Percentiles rank a stretch among this genome's conserved stretches.
phyloP scores from a whole-genome alignment of 495 filamentous ascomycete genomes.

The Talaromyces liani region DNA sequence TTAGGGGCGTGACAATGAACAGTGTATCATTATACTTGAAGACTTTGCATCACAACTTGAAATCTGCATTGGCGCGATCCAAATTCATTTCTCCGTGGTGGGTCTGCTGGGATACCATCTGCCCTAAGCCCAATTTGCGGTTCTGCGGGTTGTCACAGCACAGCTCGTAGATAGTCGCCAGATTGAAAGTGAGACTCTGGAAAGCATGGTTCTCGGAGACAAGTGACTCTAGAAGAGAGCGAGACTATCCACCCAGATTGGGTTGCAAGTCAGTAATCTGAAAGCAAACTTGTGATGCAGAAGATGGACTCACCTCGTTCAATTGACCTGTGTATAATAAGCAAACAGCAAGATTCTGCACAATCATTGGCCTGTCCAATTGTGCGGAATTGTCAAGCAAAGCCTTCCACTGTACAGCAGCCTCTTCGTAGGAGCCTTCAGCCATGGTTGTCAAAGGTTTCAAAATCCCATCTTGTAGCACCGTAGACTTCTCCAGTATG shows the following conservation, averaged over 20 bases:
- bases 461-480: conserved; percentile 34
- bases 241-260: conserved; percentile 35
- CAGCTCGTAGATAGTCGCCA: conserved; percentile 86
- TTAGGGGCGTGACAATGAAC: neutral
- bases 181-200: conserved; percentile 75
- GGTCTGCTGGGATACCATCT: conserved; percentile 52
- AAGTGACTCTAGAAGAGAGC: conserved; percentile 53
- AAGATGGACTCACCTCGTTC: conserved; percentile 50
- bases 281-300: neutral
- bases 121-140: conserved; percentile 62
- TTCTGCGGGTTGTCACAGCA: conserved; percentile 67
- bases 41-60: conserved; percentile 57
- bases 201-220: conserved; percentile 56
- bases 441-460: conserved; percentile 66
- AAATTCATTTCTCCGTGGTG: conserved; percentile 43
- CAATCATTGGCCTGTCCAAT: conserved; percentile 44
- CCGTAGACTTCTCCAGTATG: conserved; percentile 23
- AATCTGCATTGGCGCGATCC: conserved; percentile 66
- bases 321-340: conserved; percentile 72
- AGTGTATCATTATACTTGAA: neutral
- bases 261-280: neutral
- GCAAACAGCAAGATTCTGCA: conserved; percentile 76
- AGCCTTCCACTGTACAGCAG: conserved; percentile 54
- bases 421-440: conserved; percentile 62
- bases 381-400: conserved; percentile 34